Evolutionary conservation across 208 protist genomes (phyloP).

Genomic region (Wallacemonas sp.): DNA sequence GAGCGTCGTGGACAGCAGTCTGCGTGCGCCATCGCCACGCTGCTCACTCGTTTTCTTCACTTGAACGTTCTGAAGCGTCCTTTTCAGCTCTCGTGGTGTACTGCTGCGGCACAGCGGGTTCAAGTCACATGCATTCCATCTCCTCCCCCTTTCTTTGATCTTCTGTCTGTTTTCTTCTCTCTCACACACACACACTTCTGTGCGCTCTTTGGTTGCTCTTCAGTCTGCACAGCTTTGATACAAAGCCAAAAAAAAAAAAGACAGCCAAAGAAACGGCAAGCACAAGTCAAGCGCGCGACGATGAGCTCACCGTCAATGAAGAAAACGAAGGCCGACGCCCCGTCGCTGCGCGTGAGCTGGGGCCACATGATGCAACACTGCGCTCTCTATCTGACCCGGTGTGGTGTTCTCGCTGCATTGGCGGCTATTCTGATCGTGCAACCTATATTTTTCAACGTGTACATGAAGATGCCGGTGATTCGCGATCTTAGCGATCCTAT

Average conservation of each 20-base stretch:
- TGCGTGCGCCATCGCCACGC: too few species aligned
- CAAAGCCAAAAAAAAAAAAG: not conserved
- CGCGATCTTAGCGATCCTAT: slow-evolving; percentile 4
- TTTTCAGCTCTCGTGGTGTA: too few species aligned
- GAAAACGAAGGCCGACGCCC: not conserved
- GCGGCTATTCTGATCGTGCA: slow-evolving; percentile 25
- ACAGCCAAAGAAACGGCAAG: not conserved
- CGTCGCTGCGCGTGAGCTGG: slow-evolving; percentile 21
- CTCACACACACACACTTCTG: too few species aligned
- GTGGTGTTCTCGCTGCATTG: slow-evolving; percentile 19
- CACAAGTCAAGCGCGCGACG: not conserved
- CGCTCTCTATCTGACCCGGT: slow-evolving; percentile 27
- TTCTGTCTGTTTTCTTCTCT: too few species aligned
- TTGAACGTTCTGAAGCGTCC: too few species aligned
- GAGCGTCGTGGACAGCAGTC: too few species aligned
- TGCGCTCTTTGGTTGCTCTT: too few species aligned
- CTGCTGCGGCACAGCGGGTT: too few species aligned
- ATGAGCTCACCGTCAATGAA: not conserved
- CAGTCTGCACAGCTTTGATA: too few species aligned
- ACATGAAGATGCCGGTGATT: slow-evolving; percentile 16
- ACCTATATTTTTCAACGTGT: slow-evolving; percentile 23
- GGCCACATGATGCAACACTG: slow-evolving; percentile 4
- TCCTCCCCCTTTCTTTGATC: too few species aligned
- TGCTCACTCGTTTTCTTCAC: too few species aligned
- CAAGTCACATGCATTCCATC: too few species aligned